Base-by-base conservation (phyloP, 345 rosid genomes). In the Eucalyptus lansdowneana region DNA sequence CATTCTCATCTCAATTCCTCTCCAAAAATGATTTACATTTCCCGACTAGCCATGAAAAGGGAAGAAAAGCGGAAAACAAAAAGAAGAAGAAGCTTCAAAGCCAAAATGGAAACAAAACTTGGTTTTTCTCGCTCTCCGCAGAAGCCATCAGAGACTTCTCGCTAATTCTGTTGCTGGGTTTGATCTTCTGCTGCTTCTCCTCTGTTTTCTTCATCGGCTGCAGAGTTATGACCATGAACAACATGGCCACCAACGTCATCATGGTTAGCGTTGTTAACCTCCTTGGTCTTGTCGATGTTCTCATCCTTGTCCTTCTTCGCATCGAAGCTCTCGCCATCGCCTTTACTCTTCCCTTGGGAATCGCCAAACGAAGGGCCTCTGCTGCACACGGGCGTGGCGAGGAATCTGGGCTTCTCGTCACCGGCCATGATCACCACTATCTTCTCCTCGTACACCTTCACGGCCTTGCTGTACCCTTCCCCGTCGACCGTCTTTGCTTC, bases 381-480 rank as follows among this genome's bases (percentile, higher is more conserved):
- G 85, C 91, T 89, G 86, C 85, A 91, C 89, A 92, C 88, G 25
- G 97, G 99, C 1, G 96, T 97, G 15, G 99, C 99, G 91, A 97
- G 88, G 92, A 91, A 94, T 16, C 96, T 95, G 6, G 99, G 99
- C 89, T 95, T 96, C 12, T 92, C 91, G 80, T 97, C 92, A 5
- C 99, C 99, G 1, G 99, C 98, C 99, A 97, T 97, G 65, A 97
- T 96, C 67, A 96, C 99, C 90, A 96, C 89, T 14, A 96, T 90
- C 94, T 95, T 97, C 92, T 96, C 97, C 58, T 96, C 97, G 89
- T 92, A 90, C 65, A 90, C 90, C 44, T 19, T 65, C 21, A 50
- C 88, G 29, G 86, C 89, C 76, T 45, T 47, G 83, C 42, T 76
- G 47, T 40, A 40, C 83, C 47, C 83, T 50, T 90, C 62, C 22